These are phyloP conservation scores for Sergeia podlipaevii DNA, from an alignment of 208 protist genomes.

Conservation along the genomic window DNA sequence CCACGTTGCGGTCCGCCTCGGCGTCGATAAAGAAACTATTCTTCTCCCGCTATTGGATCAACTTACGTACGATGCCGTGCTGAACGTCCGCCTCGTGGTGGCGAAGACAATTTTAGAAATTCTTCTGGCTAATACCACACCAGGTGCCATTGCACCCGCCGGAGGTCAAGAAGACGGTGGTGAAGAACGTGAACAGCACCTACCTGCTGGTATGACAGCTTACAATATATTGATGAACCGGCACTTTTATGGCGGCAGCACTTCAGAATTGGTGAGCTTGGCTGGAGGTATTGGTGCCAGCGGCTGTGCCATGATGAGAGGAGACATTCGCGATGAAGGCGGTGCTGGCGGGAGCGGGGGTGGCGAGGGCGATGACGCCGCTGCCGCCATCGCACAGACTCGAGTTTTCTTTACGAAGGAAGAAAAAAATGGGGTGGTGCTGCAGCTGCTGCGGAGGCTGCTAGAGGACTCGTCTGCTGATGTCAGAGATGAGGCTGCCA, in stretches of 20 bases:
- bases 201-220: slow-evolving; percentile 18
- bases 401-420: slow-evolving; percentile 41
- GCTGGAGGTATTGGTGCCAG: too few relatives aligned
- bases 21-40: slow-evolving; percentile 58
- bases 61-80: slow-evolving; percentile 55
- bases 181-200: too few relatives aligned
- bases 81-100: slow-evolving; percentile 79
- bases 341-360: background rate
- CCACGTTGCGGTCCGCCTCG: slow-evolving; percentile 56
- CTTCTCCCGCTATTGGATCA: slow-evolving; percentile 75
- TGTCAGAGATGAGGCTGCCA: slow-evolving; percentile 74
- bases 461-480: slow-evolving; percentile 65
- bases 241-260: too few relatives aligned
- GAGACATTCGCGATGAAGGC: too few relatives aligned
- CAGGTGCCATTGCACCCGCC: background rate
- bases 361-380: background rate
- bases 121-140: slow-evolving; percentile 15
- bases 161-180: too few relatives aligned
- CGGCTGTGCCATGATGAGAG: too few relatives aligned
- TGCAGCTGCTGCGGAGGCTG: slow-evolving; percentile 60
- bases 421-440: slow-evolving; percentile 67
- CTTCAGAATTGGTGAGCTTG: too few relatives aligned
- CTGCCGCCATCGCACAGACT: background rate
- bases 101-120: slow-evolving; percentile 62
- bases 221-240: slow-evolving; percentile 32